Conservation (phyloP, 176 grass and related monocot genomes). For the Ananas comosus region DNA sequence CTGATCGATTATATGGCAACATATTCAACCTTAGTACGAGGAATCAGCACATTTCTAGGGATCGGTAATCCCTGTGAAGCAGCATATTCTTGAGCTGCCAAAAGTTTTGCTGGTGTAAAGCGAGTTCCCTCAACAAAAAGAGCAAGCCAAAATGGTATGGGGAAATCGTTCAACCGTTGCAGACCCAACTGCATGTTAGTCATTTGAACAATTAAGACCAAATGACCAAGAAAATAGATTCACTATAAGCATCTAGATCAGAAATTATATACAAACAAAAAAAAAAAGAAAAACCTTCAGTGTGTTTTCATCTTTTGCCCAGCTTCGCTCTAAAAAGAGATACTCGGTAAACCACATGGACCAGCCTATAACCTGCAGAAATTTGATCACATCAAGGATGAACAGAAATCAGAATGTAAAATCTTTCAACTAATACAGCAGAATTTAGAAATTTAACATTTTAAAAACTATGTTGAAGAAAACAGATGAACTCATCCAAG, state of each 20-base stretch:
- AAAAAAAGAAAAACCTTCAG: slow-evolving; percentile 43
- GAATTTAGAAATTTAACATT: neutral
- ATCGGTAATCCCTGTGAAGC: slow-evolving; percentile 58
- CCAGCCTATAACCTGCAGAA: slow-evolving; percentile 68
- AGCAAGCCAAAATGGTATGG: slow-evolving; percentile 92
- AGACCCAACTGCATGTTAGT: slow-evolving; percentile 47
- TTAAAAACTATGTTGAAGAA: too few relatives aligned
- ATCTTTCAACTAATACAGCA: neutral
- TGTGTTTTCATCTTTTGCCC: slow-evolving; percentile 81
- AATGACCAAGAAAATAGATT: neutral
- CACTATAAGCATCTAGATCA: slow-evolving; percentile 1
- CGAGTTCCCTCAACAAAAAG: slow-evolving; percentile 85
- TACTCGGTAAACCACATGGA: slow-evolving; percentile 92
- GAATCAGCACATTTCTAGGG: slow-evolving; percentile 88
- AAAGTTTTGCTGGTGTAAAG: slow-evolving; percentile 69
- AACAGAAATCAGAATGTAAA: neutral
- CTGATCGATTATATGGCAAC: neutral
- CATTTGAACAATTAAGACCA: neutral
- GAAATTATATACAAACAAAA: neutral
- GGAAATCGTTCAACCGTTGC: slow-evolving; percentile 71
- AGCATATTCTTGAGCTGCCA: slow-evolving; percentile 88
- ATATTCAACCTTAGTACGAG: slow-evolving; percentile 71
- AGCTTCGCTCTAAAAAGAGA: slow-evolving; percentile 82
- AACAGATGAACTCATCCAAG: neutral
- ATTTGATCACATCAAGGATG: neutral